Percentiles rank a stretch among this genome's conserved stretches.
These are phyloP conservation scores for Saccharomycopsis babjevae DNA, from an alignment of 805 yeast genomes.

Conservation along the genomic window DNA sequence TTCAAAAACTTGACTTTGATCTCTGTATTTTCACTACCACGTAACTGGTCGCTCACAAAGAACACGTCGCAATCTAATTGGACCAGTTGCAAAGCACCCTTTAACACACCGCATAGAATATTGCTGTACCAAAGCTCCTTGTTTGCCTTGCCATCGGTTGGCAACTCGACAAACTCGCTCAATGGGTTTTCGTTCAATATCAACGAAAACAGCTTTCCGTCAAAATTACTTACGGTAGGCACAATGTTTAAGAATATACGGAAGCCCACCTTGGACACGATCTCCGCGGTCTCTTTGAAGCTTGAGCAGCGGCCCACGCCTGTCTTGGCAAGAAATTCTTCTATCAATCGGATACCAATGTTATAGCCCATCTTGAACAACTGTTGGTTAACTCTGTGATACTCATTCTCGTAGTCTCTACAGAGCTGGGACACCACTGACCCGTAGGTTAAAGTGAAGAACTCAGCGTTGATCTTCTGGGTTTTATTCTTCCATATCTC, in stretches of 20 bases:
- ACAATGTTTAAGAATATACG: slow-evolving; percentile 76
- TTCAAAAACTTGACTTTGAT: slow-evolving; percentile 59
- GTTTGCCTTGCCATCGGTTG: slow-evolving; percentile 60
- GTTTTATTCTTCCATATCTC: slow-evolving; percentile 85
- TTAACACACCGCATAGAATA: slow-evolving; percentile 76
- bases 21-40: slow-evolving; percentile 80
- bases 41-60: slow-evolving; percentile 69
- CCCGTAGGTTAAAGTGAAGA: slow-evolving; percentile 92
- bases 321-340: slow-evolving; percentile 83
- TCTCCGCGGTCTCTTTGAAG: slow-evolving; percentile 81
- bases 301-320: slow-evolving; percentile 74
- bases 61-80: slow-evolving; percentile 81
- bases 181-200: slow-evolving; percentile 79
- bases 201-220: slow-evolving; percentile 63
- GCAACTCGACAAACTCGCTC: slow-evolving; percentile 91
- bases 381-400: slow-evolving; percentile 69
- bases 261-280: slow-evolving; percentile 79
- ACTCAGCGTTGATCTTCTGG: slow-evolving; percentile 85
- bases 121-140: slow-evolving; percentile 89
- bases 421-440: slow-evolving; percentile 87
- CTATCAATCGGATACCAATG: slow-evolving; percentile 83
- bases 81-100: slow-evolving; percentile 92
- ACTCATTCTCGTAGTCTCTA: slow-evolving; percentile 69
- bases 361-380: slow-evolving; percentile 91
- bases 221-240: slow-evolving; percentile 76